Percentiles rank a stretch among this genome's conserved stretches.
phyloP scores from a whole-genome alignment of 495 filamentous ascomycete species.

The Hamigera avellanea region DNA sequence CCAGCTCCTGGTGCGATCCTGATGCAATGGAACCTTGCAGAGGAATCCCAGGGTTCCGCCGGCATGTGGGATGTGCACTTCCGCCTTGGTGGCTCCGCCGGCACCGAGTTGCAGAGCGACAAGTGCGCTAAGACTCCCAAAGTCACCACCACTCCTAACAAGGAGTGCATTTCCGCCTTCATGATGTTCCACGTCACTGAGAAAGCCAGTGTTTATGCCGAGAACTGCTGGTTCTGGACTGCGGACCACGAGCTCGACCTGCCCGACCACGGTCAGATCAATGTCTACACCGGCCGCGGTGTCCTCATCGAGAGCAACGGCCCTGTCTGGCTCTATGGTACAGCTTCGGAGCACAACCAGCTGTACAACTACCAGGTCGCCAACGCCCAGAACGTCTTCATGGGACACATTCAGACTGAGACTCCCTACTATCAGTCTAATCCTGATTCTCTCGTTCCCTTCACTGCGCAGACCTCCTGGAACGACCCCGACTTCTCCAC shows the following conservation, averaged over 20 bases:
- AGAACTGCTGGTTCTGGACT: conserved; percentile 95
- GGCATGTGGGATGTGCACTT: conserved; percentile 92
- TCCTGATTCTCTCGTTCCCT: conserved; percentile 59
- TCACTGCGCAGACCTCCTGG: conserved; percentile 48
- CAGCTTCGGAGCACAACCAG: conserved; percentile 75
- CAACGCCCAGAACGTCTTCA: conserved; percentile 71
- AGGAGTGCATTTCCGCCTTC: conserved; percentile 61
- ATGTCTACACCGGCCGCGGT: conserved; percentile 86
- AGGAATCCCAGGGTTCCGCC: conserved; percentile 50
- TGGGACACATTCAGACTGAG: conserved; percentile 81
- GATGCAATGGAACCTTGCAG: conserved; percentile 81
- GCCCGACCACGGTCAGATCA: conserved; percentile 65
- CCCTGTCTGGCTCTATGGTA: conserved; percentile 58
- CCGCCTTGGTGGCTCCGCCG: conserved; percentile 69
- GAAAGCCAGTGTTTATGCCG: conserved; percentile 63
- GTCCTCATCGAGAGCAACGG: conserved; percentile 58
- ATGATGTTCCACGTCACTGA: conserved; percentile 70
- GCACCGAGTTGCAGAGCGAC: conserved; percentile 68
- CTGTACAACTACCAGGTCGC: conserved; percentile 85
- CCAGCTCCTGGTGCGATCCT: conserved; percentile 78
- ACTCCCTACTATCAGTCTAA: conserved; percentile 90
- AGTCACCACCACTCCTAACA: conserved; percentile 38
- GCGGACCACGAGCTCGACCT: conserved; percentile 87
- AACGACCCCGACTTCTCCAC: conserved; percentile 65
- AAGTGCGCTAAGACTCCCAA: conserved; percentile 45